Conservation (phyloP, 164 flowering plant genomes). For the Magnolia kwangsiensis region DNA sequence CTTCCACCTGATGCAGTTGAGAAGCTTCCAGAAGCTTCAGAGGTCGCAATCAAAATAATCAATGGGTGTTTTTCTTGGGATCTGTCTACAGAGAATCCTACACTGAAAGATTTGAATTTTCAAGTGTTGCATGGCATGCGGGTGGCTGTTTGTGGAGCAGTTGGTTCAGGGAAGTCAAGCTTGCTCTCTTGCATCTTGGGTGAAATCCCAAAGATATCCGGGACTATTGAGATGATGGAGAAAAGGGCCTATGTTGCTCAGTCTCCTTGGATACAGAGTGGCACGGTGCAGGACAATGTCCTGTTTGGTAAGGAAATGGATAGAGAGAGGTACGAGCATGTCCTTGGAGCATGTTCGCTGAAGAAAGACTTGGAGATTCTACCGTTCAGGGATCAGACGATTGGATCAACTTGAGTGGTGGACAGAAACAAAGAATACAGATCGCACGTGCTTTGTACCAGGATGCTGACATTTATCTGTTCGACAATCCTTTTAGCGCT, state of each 20-base stretch:
- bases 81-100: slow-evolving; percentile 20
- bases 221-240: slow-evolving; percentile 40
- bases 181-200: slow-evolving; percentile 56
- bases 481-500: slow-evolving; percentile 94
- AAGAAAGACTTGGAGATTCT: slow-evolving; percentile 77
- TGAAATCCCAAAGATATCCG: slow-evolving; percentile 48
- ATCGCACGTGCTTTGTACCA: slow-evolving; percentile 87
- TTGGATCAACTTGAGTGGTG: slow-evolving; percentile 89
- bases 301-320: slow-evolving; percentile 80
- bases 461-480: slow-evolving; percentile 77
- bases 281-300: slow-evolving; percentile 75
- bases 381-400: slow-evolving; percentile 74
- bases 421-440: slow-evolving; percentile 86
- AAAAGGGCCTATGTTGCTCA: slow-evolving; percentile 81
- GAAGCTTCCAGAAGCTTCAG: slow-evolving; percentile 42
- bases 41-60: slow-evolving; percentile 46
- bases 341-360: slow-evolving; percentile 71
- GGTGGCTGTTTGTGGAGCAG: slow-evolving; percentile 59
- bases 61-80: slow-evolving; percentile 40
- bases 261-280: slow-evolving; percentile 92
- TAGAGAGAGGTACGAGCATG: slow-evolving; percentile 55
- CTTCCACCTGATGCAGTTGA: slow-evolving; percentile 39
- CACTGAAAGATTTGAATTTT: slow-evolving; percentile 38
- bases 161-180: slow-evolving; percentile 68
- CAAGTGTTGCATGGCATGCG: slow-evolving; percentile 38